Evolutionary conservation across 2,329 filamentous ascomycete genomes (phyloP), one percentile per base, ranked within the genome.

Genomic region (Fusarium hostae): DNA sequence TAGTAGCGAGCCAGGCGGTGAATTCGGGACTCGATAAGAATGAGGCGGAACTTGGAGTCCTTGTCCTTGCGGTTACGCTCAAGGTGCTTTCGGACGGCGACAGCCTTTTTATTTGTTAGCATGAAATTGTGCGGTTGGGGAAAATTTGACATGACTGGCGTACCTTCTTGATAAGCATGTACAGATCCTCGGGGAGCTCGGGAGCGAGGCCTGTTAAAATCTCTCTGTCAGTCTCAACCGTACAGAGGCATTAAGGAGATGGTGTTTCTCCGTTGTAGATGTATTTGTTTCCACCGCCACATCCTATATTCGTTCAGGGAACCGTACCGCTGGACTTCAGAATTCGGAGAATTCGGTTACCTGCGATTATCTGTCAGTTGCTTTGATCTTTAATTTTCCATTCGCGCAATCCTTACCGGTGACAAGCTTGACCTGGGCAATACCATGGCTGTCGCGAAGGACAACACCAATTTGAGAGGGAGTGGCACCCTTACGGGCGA

Each of bases 131-230:
- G 20, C 10, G 10, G 16, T 1, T 9, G n/a, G 28, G 37, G 37
- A 26, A 48, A 16, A 37, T 54, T 39, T 6, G 18, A 28, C 48
- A 71, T 58, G 41, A 57, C 35, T 35, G 34, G 60, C 80, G 69
- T 84, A 97, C 95, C 94, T 99, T 99, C 93, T 98, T 98, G 94
- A 98, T 98, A 85, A 98, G 90, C 93, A 97, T 97, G 92, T 98
- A 99, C 79, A 98, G 92, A 87, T 99, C 96, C 91, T 99, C 96
- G 83, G 97, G 96, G 81, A 99, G 92, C 85, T 98, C 95, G 84
- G 97, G 96, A 80, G 96, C 95, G 84, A 99, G 94, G 89, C 96
- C 96, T 99, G 88, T 82, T 83, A 87, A 57, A 48, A 91, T 97
- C 94, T 90, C 94, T 95, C 92, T 91, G 93, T 96, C 93, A 96